These are phyloP conservation scores for Ogataea pini DNA, from an alignment of 805 yeast species.

Conservation along the genomic window DNA sequence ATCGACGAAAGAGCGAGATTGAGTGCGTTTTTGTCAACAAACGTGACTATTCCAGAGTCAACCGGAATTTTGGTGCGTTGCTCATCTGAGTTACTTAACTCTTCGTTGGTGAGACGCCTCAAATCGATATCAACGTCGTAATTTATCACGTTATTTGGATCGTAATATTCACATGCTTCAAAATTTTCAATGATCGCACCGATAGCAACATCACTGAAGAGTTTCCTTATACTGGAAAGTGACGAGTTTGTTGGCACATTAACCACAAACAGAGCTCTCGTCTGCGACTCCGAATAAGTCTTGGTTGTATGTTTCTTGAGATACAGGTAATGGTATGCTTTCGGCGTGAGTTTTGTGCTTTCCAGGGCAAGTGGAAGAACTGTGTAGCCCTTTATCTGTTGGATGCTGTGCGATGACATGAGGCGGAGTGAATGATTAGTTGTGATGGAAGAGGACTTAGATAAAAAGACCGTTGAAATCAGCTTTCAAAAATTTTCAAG, in stretches of 20 bases:
- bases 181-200: slow-evolving; percentile 61
- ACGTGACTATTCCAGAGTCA: slow-evolving; percentile 70
- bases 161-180: slow-evolving; percentile 35
- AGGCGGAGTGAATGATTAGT: not conserved
- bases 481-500: not conserved
- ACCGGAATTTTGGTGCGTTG: slow-evolving; percentile 57
- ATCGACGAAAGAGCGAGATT: slow-evolving; percentile 65
- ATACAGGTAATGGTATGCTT: slow-evolving; percentile 56
- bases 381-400: slow-evolving; percentile 59
- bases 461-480: not conserved
- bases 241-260: slow-evolving; percentile 72
- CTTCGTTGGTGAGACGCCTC: slow-evolving; percentile 59
- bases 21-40: slow-evolving; percentile 70
- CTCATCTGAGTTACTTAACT: slow-evolving; percentile 32
- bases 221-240: slow-evolving; percentile 51
- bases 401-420: slow-evolving; percentile 14
- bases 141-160: slow-evolving; percentile 25
- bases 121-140: slow-evolving; percentile 52
- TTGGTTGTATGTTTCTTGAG: slow-evolving; percentile 61
- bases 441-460: no score
- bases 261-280: slow-evolving; percentile 68
- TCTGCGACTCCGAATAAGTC: slow-evolving; percentile 42
- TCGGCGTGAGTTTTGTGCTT: slow-evolving; percentile 25
- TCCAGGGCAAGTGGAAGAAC: slow-evolving; percentile 51
- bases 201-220: slow-evolving; percentile 59